phyloP scores from a whole-genome alignment of 768 basidiomycete species.

The Mycena galopus region DNA sequence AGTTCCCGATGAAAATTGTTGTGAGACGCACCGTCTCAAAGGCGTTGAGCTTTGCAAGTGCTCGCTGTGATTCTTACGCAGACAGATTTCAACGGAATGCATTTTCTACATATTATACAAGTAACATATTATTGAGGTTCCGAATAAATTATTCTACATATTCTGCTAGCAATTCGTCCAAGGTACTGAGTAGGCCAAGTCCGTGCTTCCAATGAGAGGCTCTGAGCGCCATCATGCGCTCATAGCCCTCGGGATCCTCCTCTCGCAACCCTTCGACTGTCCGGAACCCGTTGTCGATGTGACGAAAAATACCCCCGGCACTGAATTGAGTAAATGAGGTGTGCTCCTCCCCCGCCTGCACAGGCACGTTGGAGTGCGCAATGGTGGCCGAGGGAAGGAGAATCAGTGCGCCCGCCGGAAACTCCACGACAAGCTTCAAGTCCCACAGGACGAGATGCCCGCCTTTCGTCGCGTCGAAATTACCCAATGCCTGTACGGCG shows the following conservation, averaged over 20 bases:
- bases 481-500: constrained; percentile 45
- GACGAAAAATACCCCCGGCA: neutral
- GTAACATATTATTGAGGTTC: too few relatives aligned
- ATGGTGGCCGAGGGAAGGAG: neutral
- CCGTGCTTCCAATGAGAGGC: neutral
- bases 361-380: neutral
- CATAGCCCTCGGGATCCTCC: neutral
- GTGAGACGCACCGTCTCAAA: too few relatives aligned
- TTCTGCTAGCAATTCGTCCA: neutral
- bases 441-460: constrained; percentile 51
- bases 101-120: too few relatives aligned
- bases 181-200: neutral
- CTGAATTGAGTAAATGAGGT: neutral
- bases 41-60: too few relatives aligned
- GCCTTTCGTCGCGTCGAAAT: constrained; percentile 43
- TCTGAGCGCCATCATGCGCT: neutral
- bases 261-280: neutral
- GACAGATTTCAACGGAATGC: too few relatives aligned
- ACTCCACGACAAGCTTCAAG: constrained; percentile 43
- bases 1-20: too few relatives aligned
- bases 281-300: neutral
- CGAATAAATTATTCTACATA: too few relatives aligned
- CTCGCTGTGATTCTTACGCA: too few relatives aligned
- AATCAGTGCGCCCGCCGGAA: constrained; percentile 33
- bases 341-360: neutral